phyloP scores from a whole-genome alignment of 352 stramenopile species.

The Pythium aphanidermatum region DNA sequence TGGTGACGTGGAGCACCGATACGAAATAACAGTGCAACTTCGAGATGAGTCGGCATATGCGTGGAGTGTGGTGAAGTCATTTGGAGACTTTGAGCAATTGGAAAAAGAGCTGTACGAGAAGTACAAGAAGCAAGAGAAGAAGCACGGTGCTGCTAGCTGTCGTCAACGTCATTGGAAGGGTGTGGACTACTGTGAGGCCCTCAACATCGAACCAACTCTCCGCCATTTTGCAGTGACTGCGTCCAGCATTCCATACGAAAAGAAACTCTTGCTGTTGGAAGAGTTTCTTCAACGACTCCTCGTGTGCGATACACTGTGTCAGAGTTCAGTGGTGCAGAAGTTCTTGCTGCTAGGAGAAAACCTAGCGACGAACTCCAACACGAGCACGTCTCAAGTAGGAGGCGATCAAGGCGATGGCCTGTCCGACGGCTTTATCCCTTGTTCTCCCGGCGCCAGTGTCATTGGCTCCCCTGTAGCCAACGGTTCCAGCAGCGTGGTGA shows the following conservation, averaged over 20 bases:
- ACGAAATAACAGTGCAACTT: slow-evolving; percentile 57
- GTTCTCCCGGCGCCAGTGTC: not conserved
- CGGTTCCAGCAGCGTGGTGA: not conserved
- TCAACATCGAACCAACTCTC: slow-evolving; percentile 36
- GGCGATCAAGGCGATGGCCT: no score
- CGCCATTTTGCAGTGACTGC: slow-evolving; percentile 22
- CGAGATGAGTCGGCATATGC: slow-evolving; percentile 46
- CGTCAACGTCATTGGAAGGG: slow-evolving; percentile 52
- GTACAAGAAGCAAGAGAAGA: slow-evolving; percentile 67
- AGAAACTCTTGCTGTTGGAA: slow-evolving; percentile 54
- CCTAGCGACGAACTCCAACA: not conserved
- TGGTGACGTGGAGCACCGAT: no score
- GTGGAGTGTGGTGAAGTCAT: slow-evolving; percentile 68
- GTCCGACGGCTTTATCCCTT: no score
- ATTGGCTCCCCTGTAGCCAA: not conserved
- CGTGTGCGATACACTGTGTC: slow-evolving; percentile 59
- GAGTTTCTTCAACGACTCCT: slow-evolving; percentile 70
- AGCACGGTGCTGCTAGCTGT: slow-evolving; percentile 30
- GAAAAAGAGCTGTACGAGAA: slow-evolving; percentile 65
- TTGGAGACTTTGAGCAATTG: slow-evolving; percentile 61
- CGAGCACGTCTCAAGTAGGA: no score
- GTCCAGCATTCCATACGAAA: slow-evolving; percentile 45
- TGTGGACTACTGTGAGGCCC: slow-evolving; percentile 66
- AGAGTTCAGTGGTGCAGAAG: slow-evolving; percentile 68
- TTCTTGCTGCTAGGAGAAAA: slow-evolving; percentile 44